Evolutionary conservation across 1,284 basidiomycete genomes (phyloP).

Genomic region (Ganoderma sinense): DNA sequence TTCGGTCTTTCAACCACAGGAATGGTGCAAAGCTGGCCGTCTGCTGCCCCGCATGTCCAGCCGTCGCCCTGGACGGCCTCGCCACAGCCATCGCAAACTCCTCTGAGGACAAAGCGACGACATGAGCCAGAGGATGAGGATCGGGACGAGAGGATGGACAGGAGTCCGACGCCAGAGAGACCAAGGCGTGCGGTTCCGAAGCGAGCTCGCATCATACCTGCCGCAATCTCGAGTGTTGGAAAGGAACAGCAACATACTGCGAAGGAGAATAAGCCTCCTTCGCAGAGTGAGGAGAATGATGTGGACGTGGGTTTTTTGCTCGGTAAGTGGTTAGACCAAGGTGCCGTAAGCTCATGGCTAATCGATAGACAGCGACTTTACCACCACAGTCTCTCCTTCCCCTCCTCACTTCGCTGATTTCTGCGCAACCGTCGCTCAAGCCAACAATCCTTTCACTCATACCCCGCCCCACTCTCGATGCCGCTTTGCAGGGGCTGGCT

Average conservation of each 20-base stretch:
- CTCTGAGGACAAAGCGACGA: slow-evolving; percentile 63
- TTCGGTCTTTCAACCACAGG: slow-evolving; percentile 64
- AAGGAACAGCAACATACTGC: slow-evolving; percentile 34
- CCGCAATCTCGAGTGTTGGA: slow-evolving; percentile 30
- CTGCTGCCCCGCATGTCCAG: slow-evolving; percentile 32
- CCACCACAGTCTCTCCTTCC: slow-evolving; percentile 78
- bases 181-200: slow-evolving; percentile 72
- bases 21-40: slow-evolving; percentile 45
- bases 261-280: slow-evolving; percentile 55
- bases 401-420: slow-evolving; percentile 70
- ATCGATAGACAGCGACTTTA: slow-evolving; percentile 61
- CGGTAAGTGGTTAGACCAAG: slow-evolving; percentile 53
- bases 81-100: slow-evolving; percentile 38
- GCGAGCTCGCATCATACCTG: slow-evolving; percentile 58
- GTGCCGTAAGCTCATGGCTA: slow-evolving; percentile 12
- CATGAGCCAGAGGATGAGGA: slow-evolving; percentile 63
- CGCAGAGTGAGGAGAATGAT: slow-evolving; percentile 54
- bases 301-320: slow-evolving; percentile 82
- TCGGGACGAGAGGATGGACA: slow-evolving; percentile 77
- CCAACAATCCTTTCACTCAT: slow-evolving; percentile 74
- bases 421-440: slow-evolving; percentile 72
- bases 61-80: slow-evolving; percentile 32
- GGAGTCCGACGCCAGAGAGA: slow-evolving; percentile 81
- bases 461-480: slow-evolving; percentile 79
- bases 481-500: slow-evolving; percentile 71